phyloP scores from a whole-genome alignment of 352 stramenopile species.

The Phytophthora lateralis region DNA sequence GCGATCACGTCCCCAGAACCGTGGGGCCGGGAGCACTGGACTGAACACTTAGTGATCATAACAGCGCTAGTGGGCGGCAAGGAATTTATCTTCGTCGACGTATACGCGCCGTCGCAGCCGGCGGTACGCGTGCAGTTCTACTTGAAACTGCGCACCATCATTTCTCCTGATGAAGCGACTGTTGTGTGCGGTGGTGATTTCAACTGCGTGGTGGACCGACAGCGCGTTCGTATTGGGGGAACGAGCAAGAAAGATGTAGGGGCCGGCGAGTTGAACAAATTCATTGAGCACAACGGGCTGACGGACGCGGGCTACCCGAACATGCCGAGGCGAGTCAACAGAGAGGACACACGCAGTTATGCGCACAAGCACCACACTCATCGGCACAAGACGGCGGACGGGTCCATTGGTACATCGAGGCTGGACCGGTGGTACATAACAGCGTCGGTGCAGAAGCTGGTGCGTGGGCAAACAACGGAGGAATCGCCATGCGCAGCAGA shows the following conservation, averaged over 20 bases:
- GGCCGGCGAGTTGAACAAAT: not conserved
- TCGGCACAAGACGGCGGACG: not conserved
- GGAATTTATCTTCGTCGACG: slow-evolving; percentile 1
- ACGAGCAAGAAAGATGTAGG: not conserved
- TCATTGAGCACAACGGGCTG: not conserved
- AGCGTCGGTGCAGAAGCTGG: not conserved
- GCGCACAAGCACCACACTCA: not conserved
- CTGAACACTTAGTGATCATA: slow-evolving; percentile 3
- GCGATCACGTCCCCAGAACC: not conserved
- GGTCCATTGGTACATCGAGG: not conserved
- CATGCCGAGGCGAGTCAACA: not conserved
- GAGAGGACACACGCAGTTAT: not conserved
- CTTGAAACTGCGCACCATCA: not conserved
- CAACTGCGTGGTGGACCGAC: not conserved
- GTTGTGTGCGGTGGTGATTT: slow-evolving; percentile 5
- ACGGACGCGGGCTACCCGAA: slow-evolving; percentile 6
- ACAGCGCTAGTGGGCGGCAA: not conserved
- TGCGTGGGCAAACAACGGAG: not conserved
- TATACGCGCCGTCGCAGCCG: slow-evolving; percentile 3
- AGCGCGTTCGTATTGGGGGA: not conserved
- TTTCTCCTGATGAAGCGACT: not conserved
- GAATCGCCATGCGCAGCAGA: not conserved
- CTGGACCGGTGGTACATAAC: slow-evolving; percentile 6
- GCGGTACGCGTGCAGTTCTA: not conserved
- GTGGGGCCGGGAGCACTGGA: not conserved